phyloP scores from a whole-genome alignment of 495 filamentous ascomycete species.

The Tuber borchii region DNA sequence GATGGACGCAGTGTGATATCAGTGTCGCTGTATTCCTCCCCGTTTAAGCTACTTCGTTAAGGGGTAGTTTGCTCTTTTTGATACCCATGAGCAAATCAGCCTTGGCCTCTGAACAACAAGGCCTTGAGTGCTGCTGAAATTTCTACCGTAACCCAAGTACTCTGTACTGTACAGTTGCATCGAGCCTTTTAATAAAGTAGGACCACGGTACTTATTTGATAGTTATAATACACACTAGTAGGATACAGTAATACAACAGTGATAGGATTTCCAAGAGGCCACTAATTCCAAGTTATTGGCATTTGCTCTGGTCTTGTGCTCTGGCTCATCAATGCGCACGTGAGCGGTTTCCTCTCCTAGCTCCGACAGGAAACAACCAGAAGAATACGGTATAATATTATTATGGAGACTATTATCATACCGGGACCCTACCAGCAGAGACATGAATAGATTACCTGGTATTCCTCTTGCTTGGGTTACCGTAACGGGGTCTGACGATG shows the following conservation, averaged over 20 bases:
- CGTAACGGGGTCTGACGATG: neutral
- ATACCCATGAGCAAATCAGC: neutral
- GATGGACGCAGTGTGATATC: neutral
- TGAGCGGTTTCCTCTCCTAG: neutral
- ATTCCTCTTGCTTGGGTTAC: neutral
- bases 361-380: neutral
- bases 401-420: neutral
- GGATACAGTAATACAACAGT: neutral
- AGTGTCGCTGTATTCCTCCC: neutral
- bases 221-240: neutral
- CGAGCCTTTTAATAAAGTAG: neutral
- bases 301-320: neutral
- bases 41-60: neutral
- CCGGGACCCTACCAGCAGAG: neutral
- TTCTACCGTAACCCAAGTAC: neutral
- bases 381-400: no score
- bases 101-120: neutral
- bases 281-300: neutral
- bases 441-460: neutral
- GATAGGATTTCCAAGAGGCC: neutral
- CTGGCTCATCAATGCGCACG: neutral
- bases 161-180: neutral
- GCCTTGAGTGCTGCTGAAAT: neutral
- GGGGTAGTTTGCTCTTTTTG: conserved; percentile 1
- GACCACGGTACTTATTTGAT: neutral